These are phyloP conservation scores for Coemansia sp. DNA, from an alignment of 192 early-diverging fungal species.

Conservation along the genomic window DNA sequence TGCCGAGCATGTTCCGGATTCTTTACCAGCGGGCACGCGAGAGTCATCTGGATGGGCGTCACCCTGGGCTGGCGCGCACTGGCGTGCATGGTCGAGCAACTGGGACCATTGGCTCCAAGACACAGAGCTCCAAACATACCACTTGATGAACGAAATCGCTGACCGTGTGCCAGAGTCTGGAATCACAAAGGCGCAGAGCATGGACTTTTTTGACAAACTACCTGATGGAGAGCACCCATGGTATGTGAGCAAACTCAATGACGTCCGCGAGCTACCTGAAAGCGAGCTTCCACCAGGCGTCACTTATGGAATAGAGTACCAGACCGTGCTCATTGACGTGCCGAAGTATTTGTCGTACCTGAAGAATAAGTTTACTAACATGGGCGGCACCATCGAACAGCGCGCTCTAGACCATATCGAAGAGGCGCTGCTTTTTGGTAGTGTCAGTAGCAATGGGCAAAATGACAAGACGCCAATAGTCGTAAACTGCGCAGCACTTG, in stretches of 20 bases:
- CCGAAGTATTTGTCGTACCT: slow-evolving; percentile 34
- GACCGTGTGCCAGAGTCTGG: slow-evolving; percentile 17
- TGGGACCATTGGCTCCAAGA: slow-evolving; percentile 44
- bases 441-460: not conserved
- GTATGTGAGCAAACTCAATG: slow-evolving; percentile 13
- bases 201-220: slow-evolving; percentile 14
- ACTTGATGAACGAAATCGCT: slow-evolving; percentile 22
- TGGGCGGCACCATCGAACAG: slow-evolving; percentile 19
- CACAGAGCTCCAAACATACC: slow-evolving; percentile 31
- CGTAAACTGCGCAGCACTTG: slow-evolving; percentile 81
- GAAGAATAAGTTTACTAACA: slow-evolving; percentile 8
- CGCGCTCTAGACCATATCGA: slow-evolving; percentile 13
- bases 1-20: slow-evolving; percentile 28
- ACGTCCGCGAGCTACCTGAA: not conserved
- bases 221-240: slow-evolving; percentile 8
- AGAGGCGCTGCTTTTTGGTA: slow-evolving; percentile 7
- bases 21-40: not conserved
- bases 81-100: slow-evolving; percentile 58
- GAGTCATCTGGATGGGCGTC: slow-evolving; percentile 49
- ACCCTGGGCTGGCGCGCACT: slow-evolving; percentile 65
- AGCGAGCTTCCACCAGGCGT: slow-evolving; percentile 16
- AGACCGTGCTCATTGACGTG: slow-evolving; percentile 40
- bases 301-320: slow-evolving; percentile 27
- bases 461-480: slow-evolving; percentile 39
- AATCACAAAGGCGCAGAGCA: slow-evolving; percentile 13